These are phyloP conservation scores for Aspergillus kassunensis DNA, from an alignment of 495 filamentous ascomycete species.

Conservation along the genomic window DNA sequence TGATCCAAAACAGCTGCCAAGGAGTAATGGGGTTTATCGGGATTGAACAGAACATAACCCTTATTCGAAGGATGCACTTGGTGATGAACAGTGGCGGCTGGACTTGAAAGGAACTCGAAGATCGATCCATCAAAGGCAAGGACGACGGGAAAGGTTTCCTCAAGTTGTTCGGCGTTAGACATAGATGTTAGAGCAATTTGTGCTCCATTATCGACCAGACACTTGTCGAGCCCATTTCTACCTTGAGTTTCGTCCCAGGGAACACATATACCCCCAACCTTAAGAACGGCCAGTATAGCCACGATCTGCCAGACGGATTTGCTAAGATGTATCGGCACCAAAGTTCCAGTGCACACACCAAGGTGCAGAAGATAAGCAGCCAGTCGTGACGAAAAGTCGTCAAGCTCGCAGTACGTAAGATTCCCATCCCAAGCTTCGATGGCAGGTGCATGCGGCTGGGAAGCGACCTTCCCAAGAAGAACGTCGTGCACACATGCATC, in stretches of 20 bases:
- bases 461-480: conserved; percentile 34
- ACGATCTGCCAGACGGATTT: conserved; percentile 41
- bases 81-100: neutral
- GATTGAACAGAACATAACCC: conserved; percentile 56
- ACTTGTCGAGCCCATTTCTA: conserved; percentile 28
- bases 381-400: conserved; percentile 41
- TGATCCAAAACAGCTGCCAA: conserved; percentile 39
- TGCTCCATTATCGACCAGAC: conserved; percentile 36
- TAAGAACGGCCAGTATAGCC: conserved; percentile 39
- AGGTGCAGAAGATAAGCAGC: conserved; percentile 39
- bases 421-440: conserved; percentile 47
- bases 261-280: conserved; percentile 43
- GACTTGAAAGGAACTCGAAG: conserved; percentile 33
- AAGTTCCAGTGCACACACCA: conserved; percentile 34
- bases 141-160: conserved; percentile 36
- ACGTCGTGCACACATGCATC: conserved; percentile 42
- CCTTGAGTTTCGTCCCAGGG: conserved; percentile 28
- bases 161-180: conserved; percentile 32
- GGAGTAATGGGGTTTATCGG: conserved; percentile 37
- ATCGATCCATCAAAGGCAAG: conserved; percentile 36
- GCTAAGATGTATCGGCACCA: conserved; percentile 37
- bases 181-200: conserved; percentile 44
- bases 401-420: conserved; percentile 48
- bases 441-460: conserved; percentile 35
- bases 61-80: conserved; percentile 25